Base-by-base conservation (phyloP, 768 basidiomycete species). In the Amylocystis lapponica region DNA sequence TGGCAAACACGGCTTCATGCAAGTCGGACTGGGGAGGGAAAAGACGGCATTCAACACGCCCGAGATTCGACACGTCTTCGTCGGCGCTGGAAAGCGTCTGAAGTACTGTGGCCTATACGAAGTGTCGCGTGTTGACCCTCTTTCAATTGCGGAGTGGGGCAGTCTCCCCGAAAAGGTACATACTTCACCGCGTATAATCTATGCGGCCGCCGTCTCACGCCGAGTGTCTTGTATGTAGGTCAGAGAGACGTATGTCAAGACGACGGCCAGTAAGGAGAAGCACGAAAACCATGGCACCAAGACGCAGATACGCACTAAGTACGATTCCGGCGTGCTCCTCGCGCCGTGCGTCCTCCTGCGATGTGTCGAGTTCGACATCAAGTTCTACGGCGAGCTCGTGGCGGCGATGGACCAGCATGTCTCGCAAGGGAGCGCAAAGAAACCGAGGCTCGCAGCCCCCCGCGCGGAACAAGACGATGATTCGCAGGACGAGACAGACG, bases 1-100 rank as follows among this genome's bases (percentile, higher is more conserved):
- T 9, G 76, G 76, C 8, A 55, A 70, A 40, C 72, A 77, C 45
- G 76, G 76, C 2, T 79, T 68, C 50, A 72, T 79, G 60, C 77
- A 78, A 35, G 74, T 78, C 21, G 76, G 75, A 14, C 62, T 77
- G 39, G 71, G 70, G 8, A 38, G 47, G 31, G 76, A 78, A 31
- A 59, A 63, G 32, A 58, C 67, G 30, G 65, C 66, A 6, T 77
- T 76, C 50, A 46, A 51, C 51, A 47, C 58, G 30, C 61, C 70
- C 12, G 68, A 72, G 26, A 51, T 59, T 9, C 67, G 66, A 17
- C 66, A 74, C 43, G 46, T 78, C 7, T 78, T 78, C 43, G 63
- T 78, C 14, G 70, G 70, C 3, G 52, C 67, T 25, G 57, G 62
- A 14, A 69, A 59, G 20, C 56, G 62, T 8, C 74, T 73, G 55